Base-by-base conservation (phyloP, 139 green algal species). In the Tetradesmus lagerheimii region DNA sequence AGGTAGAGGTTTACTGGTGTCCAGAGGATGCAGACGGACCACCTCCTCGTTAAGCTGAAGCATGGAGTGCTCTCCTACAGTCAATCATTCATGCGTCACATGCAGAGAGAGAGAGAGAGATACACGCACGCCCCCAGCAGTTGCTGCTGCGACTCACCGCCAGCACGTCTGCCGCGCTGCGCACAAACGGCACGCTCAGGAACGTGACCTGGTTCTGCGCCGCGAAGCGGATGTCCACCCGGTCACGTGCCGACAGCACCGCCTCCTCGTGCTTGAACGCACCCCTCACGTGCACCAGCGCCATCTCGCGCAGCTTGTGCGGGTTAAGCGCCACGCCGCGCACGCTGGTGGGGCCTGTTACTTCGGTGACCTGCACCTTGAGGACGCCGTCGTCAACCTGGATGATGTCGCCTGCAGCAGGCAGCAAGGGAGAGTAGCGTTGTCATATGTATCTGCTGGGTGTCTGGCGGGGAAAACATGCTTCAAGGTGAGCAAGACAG, bases 371-470 rank as follows among this genome's bases (percentile, higher is more conserved):
- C 16, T 47, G 43, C 37, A 95, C 57, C n/a, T 43, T 89, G 12
- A 95, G 84, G 25, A 78, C 90, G 77, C 94, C 94, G 76, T 96
- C 93, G 15, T 92, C 85, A 37, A 95, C 57, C 62, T 93, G 47
- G 50, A 96, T 91, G n/a, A 89, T 27, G 75, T 94, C 92, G 11
- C 93, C 94, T 78, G 91, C 47, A 86, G 34, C 76, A 45, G 20
- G 12, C 2, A 67, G 38, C 39, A 38, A 37, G 35, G 12, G 18
- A 16, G 35, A n/a, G 23, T 18, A 39, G 29, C 23, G 23, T 75
- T 57, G 14, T 18, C 14, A 12, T 57, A 18, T 1, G 45, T 18
- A 57, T 12, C 1, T 57, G 45, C 11, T 57, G 45, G 14, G n/a
- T n/a, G n/a, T n/a, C n/a, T n/a, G n/a, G n/a, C n/a, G n/a, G n/a